Base-by-base conservation (phyloP, 2,329 filamentous ascomycete species). In the Pseudogymnoascus pannorum region DNA sequence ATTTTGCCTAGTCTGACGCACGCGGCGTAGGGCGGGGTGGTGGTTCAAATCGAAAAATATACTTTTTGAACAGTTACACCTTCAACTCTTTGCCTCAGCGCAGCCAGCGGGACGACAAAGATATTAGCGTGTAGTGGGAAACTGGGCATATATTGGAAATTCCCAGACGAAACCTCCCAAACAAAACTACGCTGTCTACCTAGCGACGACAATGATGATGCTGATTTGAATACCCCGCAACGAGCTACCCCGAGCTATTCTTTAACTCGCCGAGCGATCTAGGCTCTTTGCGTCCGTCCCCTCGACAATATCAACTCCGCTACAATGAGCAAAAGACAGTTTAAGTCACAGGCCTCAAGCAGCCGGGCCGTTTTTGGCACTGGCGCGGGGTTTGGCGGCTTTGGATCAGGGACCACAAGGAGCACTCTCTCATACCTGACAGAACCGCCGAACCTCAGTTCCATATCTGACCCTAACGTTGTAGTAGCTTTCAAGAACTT, bases 401-500 rank as follows among this genome's bases (percentile, higher is more conserved):
- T 69, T 64, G 64, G 64, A 4, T 61, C 74, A 44, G 66, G 75
- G 3, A 71, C 75, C 16, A 69, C 73, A 57, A 74, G 74, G 61
- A 81, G 76, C 67, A 79, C 78, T 5, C 81, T 99, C 38, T 96
- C 92, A 48, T 97, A 96, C 76, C 84, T 97, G 59, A 81, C 89
- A 60, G 92, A 96, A 69, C 90, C 91, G 8, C 89, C 90, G 57
- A 88, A 96, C 69, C 84, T 96, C 67, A 85, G 86, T 33, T 78
- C 77, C 44, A 85, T 99, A 63, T 88, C 86, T 48, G 87, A 96
- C 68, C 82, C 92, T 6, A 89, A 94, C 70, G 80, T 93, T 36
- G 85, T 93, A 36, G 92, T 97, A 12, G 85, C 87, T n/a, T 91
- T 97, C 77, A 96, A 97, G 75, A 96, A 95, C 68, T 76, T 97